Conservation (phyloP, 352 stramenopile genomes). For the Albugo laibachii region DNA sequence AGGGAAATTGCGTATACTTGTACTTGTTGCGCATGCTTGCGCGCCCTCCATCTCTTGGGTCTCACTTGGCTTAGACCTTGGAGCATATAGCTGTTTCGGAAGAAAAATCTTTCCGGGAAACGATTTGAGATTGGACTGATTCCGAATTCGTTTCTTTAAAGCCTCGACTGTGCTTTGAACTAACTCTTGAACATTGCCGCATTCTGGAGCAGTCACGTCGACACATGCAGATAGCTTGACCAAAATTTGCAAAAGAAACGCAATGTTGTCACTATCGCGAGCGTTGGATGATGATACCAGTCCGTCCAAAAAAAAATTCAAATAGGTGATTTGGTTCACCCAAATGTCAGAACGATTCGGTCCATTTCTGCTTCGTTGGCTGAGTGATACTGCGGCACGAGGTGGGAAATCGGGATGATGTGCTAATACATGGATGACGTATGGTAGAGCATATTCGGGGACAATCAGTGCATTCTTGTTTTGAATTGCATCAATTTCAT, state of each 20-base stretch:
- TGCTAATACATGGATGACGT: slow-evolving; percentile 65
- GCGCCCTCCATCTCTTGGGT: neutral
- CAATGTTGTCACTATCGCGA: slow-evolving; percentile 55
- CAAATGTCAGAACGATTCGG: slow-evolving; percentile 11
- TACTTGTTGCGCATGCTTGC: neutral
- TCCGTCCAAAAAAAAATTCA: slow-evolving; percentile 55
- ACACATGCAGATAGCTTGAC: slow-evolving; percentile 54
- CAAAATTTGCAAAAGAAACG: slow-evolving; percentile 69
- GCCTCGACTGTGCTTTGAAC: slow-evolving; percentile 29
- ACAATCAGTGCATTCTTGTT: slow-evolving; percentile 39
- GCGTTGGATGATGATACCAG: slow-evolving; percentile 26
- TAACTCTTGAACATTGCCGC: slow-evolving; percentile 33
- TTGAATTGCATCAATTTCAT: slow-evolving; percentile 3
- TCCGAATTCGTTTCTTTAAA: slow-evolving; percentile 73
- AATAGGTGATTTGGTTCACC: slow-evolving; percentile 28
- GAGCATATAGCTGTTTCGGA: slow-evolving; percentile 30
- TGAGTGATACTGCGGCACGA: neutral
- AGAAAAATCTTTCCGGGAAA: slow-evolving; percentile 73
- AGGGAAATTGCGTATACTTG: neutral
- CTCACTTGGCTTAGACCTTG: neutral
- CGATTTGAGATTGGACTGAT: slow-evolving; percentile 59
- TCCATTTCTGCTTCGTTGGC: neutral
- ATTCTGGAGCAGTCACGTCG: slow-evolving; percentile 21
- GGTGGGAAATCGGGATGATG: slow-evolving; percentile 52
- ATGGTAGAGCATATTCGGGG: slow-evolving; percentile 61